These are phyloP conservation scores for Desmodesmus armatus DNA, from an alignment of 139 green algal species.

Conservation along the genomic window DNA sequence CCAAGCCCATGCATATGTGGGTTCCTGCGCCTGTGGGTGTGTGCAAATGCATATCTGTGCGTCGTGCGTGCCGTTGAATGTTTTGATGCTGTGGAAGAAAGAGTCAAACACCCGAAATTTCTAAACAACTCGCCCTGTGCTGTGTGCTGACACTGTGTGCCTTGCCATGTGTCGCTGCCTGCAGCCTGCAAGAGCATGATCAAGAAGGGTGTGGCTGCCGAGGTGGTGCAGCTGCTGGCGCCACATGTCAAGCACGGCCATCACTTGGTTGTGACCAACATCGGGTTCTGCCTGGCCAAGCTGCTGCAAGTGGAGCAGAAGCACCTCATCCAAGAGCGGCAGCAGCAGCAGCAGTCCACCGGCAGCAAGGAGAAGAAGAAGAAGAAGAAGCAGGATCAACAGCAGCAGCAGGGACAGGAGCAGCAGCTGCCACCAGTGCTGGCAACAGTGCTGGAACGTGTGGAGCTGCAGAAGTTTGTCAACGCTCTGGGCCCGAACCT, in stretches of 20 bases:
- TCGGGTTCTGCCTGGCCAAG: conserved; percentile 8
- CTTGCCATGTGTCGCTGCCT: background rate
- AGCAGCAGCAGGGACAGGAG: background rate
- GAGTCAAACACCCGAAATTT: too few species aligned
- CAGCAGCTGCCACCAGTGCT: conserved; percentile 1
- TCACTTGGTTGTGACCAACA: conserved; percentile 1
- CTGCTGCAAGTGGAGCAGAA: conserved; percentile 17
- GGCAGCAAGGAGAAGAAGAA: background rate
- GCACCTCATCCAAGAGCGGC: background rate
- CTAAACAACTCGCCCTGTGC: too few species aligned
- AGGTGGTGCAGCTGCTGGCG: conserved; percentile 12
- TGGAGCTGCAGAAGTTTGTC: background rate
- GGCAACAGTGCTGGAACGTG: conserved; percentile 19
- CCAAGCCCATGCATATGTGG: too few species aligned
- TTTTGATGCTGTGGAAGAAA: conserved; percentile 4
- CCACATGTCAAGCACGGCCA: background rate
- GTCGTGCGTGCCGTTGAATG: background rate
- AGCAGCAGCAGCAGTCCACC: background rate
- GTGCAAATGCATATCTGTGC: too few species aligned
- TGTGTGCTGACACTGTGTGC: background rate
- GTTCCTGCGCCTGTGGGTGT: too few species aligned
- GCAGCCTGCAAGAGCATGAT: background rate
- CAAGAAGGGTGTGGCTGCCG: background rate
- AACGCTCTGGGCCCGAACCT: background rate
- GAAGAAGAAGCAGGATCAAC: background rate